Conservation (phyloP, 192 early-diverging fungal genomes). For the Funneliformis geosporum region DNA sequence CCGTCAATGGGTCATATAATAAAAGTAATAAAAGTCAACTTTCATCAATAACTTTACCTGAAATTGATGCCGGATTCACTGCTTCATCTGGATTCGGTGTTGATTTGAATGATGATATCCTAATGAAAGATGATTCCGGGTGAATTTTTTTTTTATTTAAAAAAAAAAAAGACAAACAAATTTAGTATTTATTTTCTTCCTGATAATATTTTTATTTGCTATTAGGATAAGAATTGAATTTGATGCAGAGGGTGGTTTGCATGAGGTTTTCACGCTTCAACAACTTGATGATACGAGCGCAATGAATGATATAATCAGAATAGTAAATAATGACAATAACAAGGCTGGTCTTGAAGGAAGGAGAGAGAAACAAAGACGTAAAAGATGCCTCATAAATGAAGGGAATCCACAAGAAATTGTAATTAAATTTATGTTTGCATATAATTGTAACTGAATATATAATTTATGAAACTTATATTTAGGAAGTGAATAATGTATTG, state of each 20-base stretch:
- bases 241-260: slow-evolving; percentile 25
- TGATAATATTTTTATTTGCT: not conserved
- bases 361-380: not conserved
- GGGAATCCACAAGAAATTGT: slow-evolving; percentile 3
- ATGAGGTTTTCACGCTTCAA: not conserved
- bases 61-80: not conserved
- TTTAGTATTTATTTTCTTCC: not conserved
- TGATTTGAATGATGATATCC: slow-evolving; percentile 14
- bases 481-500: not conserved
- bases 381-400: not conserved
- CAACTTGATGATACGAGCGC: not conserved
- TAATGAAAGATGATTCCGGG: slow-evolving; percentile 20
- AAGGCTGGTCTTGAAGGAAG: not conserved
- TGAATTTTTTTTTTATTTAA: not conserved
- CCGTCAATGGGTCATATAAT: not conserved
- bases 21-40: not conserved
- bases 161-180: not conserved
- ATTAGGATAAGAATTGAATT: slow-evolving; percentile 30
- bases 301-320: slow-evolving; percentile 9
- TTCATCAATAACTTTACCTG: slow-evolving; percentile 13
- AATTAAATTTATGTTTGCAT: not conserved
- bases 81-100: not conserved
- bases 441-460: not conserved
- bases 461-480: not conserved
- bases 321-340: slow-evolving; percentile 20